phyloP scores from a whole-genome alignment of 192 early-diverging fungal genomes.

The Spizellomyces sp. region DNA sequence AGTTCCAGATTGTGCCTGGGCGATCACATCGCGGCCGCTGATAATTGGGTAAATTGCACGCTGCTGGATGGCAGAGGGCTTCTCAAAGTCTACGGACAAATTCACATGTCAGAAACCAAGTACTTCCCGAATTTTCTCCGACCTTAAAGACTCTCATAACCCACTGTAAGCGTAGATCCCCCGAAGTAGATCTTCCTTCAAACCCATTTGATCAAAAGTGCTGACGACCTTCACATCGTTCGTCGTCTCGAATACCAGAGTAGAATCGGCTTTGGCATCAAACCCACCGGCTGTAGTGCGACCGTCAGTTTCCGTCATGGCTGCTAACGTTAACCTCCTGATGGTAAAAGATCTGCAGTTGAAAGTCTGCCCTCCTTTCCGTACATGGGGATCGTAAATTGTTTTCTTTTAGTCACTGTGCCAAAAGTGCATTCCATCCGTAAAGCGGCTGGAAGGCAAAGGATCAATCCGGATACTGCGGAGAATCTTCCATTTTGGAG shows the following conservation, averaged over 20 bases:
- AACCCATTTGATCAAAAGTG: constrained; percentile 93
- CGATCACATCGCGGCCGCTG: constrained; percentile 91
- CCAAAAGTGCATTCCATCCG: no score
- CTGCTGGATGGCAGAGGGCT: constrained; percentile 98
- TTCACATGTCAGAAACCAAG: no score
- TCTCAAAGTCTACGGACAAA: constrained; percentile 78
- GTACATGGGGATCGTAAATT: no score
- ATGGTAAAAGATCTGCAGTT: neutral
- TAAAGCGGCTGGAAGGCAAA: no score
- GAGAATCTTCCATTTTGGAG: no score
- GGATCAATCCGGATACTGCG: no score
- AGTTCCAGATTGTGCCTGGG: constrained; percentile 97
- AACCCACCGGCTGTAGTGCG: constrained; percentile 15
- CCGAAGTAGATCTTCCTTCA: constrained; percentile 95
- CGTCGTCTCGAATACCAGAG: constrained; percentile 75
- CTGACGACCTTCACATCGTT: constrained; percentile 81
- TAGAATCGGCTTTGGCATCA: constrained; percentile 23
- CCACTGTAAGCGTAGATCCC: constrained; percentile 97
- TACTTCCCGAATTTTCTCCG: no score
- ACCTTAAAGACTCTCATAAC: constrained; percentile 4
- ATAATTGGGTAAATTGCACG: constrained; percentile 91
- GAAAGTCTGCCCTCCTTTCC: no score
- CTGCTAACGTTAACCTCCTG: neutral
- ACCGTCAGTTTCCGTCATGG: constrained; percentile 19
- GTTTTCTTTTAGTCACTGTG: no score